Evolutionary conservation across 2,329 filamentous ascomycete species (phyloP), one percentile per base, ranked within the genome.

Genomic region (Penicillium expansum): DNA sequence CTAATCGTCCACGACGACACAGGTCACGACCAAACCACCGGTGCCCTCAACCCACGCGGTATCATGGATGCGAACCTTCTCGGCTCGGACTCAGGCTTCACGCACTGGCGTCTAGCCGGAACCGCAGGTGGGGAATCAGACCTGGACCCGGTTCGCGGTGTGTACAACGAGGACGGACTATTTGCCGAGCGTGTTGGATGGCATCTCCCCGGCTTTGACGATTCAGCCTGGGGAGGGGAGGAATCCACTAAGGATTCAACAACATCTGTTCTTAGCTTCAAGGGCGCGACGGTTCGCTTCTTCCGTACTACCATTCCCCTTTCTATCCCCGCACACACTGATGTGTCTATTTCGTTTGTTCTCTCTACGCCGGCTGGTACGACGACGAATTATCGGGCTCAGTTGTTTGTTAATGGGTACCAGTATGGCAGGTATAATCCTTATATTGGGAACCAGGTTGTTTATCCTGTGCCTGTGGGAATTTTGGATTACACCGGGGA

Each of bases 321-420:
- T 0, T 62, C 79, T 20, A 72, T 87, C 0, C 82, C 83, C 0
- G 60, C 68, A 0, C 79, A 78, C 0, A 66, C 84, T 0, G 84
- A 87, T 54, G 80, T 84, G 0, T 82, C 82, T 0, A 75, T 87
- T 30, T 82, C 82, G 0, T 83, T 87, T 64, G 73, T 78, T 3
- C 71, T 87, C 2, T 77, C 76, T 0, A 79, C 81, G 0, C 74
- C 79, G 0, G 69, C 72, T 0, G 74, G 75, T 6, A 51, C 48
- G 7, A 58, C 61, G 6, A 70, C 73, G 16, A 75, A 77, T 0
- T 77, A 83, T 13, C 77, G 85, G 11, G 81, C 79, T 0, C 78
- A 85, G 62, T 67, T 87, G 2, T 87, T 84, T 54, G 79, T 87
- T n/a, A 87, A 87, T 54, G 85, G 85, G 0, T 87, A 86, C 63